phyloP scores from a whole-genome alignment of 768 basidiomycete species.

The Mycena filopes region DNA sequence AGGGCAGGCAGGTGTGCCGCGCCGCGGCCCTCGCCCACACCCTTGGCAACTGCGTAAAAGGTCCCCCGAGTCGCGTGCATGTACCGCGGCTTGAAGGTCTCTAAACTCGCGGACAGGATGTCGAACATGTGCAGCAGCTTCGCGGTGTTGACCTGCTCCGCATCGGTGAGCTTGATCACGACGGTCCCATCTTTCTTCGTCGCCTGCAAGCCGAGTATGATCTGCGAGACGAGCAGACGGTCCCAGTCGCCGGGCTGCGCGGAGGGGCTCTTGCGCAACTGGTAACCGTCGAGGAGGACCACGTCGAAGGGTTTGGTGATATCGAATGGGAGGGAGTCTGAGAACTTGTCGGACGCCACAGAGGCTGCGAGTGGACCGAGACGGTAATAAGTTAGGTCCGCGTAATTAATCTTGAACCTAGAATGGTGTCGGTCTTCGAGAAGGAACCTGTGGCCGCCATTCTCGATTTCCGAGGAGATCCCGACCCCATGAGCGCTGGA shows the following conservation, averaged over 20 bases:
- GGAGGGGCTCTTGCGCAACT: constrained; percentile 28
- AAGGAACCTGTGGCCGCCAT: constrained; percentile 38
- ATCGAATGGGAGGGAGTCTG: constrained; percentile 32
- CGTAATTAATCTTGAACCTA: constrained; percentile 33
- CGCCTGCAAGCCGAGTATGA: constrained; percentile 37
- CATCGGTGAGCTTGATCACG: constrained; percentile 37
- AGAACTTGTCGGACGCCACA: constrained; percentile 12
- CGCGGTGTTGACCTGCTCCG: constrained; percentile 36
- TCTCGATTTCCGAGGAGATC: constrained; percentile 38
- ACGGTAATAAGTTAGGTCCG: constrained; percentile 34
- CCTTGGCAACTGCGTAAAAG: constrained; percentile 39
- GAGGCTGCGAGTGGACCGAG: constrained; percentile 33
- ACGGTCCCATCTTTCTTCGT: constrained; percentile 32
- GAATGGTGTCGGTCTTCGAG: constrained; percentile 35
- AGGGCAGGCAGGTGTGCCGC: constrained; percentile 15
- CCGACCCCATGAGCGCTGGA: constrained; percentile 38
- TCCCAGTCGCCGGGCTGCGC: constrained; percentile 25
- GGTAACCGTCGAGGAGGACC: constrained; percentile 39
- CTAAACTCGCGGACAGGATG: constrained; percentile 31
- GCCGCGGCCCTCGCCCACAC: constrained; percentile 32
- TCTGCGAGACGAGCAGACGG: constrained; percentile 38
- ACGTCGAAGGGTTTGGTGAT: constrained; percentile 34
- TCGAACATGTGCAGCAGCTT: constrained; percentile 41
- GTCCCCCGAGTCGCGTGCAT: constrained; percentile 39
- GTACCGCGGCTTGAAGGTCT: constrained; percentile 35